Base-by-base conservation (phyloP, 23 red algal genomes). In the Gracilaria vermiculophylla region DNA sequence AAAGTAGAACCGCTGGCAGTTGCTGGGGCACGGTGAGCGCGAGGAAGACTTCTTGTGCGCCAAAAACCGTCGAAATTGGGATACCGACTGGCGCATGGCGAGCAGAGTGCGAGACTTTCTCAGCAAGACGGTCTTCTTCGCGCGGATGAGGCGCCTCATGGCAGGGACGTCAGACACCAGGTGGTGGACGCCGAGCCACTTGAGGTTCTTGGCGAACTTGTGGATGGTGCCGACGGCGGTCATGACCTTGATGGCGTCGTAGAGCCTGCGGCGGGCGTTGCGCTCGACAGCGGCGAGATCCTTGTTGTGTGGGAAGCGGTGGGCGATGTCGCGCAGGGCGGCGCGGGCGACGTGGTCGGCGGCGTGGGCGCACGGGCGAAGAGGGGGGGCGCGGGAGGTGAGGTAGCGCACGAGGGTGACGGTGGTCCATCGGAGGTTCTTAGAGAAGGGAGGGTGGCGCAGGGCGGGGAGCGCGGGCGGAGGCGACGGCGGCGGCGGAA, bases 211-310 rank as follows among this genome's bases (percentile, higher is more conserved):
- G 53, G 82, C 78, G 25, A 37, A 40, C 62, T 92, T 91, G 77
- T 74, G 70, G 28, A 98, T 79, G 53, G 90, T 49, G 53, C 88
- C 90, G 23, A 94, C 92, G 0, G 96, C 92, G 62, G 75, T 62
- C 83, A 98, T 86, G 16, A 98, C 96, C 78, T 98, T 98, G 47
- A 98, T 49, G 29, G 96, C 96, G 81, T 98, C 96, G 51, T 98
- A 95, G 24, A 98, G 92, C n/a, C 96, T 78, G 41, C 96, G 92
- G 49, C 96, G 96, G 6, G 92, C 74, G 85, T 98, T 98, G 52
- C 92, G 57, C 27, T 89, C 83, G 7, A 84, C 86, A 12, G 85
- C 76, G 56, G 47, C 17, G n/a, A 78, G 62, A 77, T 83, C 78
- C 35, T 56, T 24, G 13, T 56, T 24, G 13, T 64, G 57, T 19